Conservation (phyloP, 148 eudicot species). For the Arctostaphylos glauca region DNA sequence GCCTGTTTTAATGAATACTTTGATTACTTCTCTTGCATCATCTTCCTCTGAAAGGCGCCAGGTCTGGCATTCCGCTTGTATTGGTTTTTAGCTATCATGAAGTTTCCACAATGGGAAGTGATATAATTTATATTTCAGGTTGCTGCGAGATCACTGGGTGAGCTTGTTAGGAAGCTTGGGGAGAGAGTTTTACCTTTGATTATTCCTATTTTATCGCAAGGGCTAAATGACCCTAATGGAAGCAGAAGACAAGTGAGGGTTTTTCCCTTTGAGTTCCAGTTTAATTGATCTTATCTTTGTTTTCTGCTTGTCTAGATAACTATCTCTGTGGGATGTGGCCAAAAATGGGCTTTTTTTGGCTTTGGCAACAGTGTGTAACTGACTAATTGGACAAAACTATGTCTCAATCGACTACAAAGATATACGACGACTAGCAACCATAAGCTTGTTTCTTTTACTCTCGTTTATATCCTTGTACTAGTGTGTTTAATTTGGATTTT, state of each 20-base stretch:
- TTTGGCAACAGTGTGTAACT: neutral
- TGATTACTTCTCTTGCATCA: conserved; percentile 89
- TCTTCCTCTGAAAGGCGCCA: conserved; percentile 95
- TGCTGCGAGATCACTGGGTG: conserved; percentile 91
- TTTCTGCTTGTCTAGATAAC: neutral
- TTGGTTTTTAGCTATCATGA: neutral
- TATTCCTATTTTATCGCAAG: conserved; percentile 81
- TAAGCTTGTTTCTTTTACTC: neutral
- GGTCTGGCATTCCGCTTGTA: conserved; percentile 37
- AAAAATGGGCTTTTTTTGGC: neutral
- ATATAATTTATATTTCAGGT: conserved; percentile 42
- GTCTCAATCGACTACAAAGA: neutral
- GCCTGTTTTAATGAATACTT: conserved; percentile 94
- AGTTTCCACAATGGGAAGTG: neutral
- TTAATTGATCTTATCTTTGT: neutral
- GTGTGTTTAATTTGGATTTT: neutral
- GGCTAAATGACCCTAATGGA: conserved; percentile 70
- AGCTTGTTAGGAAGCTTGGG: conserved; percentile 97
- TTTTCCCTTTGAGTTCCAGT: neutral
- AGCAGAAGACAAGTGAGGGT: conserved; percentile 85
- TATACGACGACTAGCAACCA: neutral
- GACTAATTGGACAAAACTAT: neutral
- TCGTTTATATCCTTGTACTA: neutral
- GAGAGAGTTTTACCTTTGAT: conserved; percentile 96
- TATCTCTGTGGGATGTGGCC: neutral